A percentile compares a stretch with the other conserved stretches of the same genome.
Conservation (phyloP, 495 filamentous ascomycete species). For the Penicillium taxi region DNA sequence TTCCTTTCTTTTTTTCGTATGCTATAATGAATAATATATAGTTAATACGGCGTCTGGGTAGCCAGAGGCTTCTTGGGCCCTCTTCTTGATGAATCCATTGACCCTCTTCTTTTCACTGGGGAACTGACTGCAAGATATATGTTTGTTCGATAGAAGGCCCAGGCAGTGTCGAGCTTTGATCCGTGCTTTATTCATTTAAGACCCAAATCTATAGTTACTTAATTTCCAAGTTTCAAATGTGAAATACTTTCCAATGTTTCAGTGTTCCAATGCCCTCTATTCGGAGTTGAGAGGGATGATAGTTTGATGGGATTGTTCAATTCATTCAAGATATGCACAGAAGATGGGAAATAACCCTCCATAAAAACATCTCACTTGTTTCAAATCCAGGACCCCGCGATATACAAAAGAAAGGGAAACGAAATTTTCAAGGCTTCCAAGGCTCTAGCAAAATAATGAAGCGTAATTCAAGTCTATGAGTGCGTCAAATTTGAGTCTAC, state of each 20-base stretch:
- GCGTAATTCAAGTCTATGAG: too few relatives aligned
- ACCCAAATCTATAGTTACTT: too few relatives aligned
- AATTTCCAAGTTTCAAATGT: too few relatives aligned
- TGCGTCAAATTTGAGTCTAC: constrained; percentile 8
- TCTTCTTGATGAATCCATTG: constrained; percentile 28
- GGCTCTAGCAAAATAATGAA: neutral
- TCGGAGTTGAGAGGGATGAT: too few relatives aligned
- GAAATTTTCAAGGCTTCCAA: constrained; percentile 1
- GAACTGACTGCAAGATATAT: too few relatives aligned
- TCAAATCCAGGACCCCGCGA: constrained; percentile 2
- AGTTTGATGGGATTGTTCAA: neutral
- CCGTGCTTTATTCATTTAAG: too few relatives aligned
- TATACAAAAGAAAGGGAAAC: constrained; percentile 4
- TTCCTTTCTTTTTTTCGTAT: constrained; percentile 18
- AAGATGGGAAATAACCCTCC: constrained; percentile 12
- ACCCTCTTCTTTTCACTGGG: constrained; percentile 13
- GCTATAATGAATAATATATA: constrained; percentile 38
- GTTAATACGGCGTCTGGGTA: constrained; percentile 42
- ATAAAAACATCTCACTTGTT: constrained; percentile 13
- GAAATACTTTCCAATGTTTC: too few relatives aligned
- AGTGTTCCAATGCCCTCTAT: too few relatives aligned
- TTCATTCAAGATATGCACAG: constrained; percentile 4
- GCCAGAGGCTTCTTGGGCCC: constrained; percentile 18
- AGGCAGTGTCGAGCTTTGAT: too few relatives aligned
- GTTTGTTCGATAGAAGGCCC: too few relatives aligned